These are phyloP conservation scores for Allium sativum DNA, from an alignment of 106 monocot species.

Conservation along the genomic window DNA sequence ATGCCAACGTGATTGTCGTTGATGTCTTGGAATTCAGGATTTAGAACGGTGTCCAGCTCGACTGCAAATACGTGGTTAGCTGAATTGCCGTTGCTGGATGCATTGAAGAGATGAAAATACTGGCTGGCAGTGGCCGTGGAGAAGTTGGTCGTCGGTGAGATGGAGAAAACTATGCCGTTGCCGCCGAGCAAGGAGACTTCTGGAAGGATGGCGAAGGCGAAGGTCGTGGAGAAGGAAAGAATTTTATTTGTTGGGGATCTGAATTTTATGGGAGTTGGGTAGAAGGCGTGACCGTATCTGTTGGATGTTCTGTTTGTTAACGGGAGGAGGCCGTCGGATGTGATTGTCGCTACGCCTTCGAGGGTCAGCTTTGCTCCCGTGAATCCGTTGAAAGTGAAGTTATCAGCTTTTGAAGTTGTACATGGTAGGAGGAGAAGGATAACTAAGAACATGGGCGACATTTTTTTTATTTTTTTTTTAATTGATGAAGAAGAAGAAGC, in stretches of 20 bases:
- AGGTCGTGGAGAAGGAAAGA: constrained; percentile 15
- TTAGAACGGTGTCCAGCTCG: constrained; percentile 52
- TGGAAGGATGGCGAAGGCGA: constrained; percentile 11
- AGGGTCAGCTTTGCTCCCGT: constrained; percentile 5
- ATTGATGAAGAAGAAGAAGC: no score
- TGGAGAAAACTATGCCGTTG: constrained; percentile 4
- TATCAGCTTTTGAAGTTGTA: background rate
- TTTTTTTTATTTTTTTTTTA: no score
- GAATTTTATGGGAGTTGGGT: constrained; percentile 10
- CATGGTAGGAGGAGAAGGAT: background rate
- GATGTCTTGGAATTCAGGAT: constrained; percentile 26
- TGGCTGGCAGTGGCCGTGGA: background rate
- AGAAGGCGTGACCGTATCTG: constrained; percentile 15
- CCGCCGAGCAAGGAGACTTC: background rate
- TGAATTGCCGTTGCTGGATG: constrained; percentile 6
- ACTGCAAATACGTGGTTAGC: constrained; percentile 35
- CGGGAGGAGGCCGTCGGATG: constrained; percentile 8
- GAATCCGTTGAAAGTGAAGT: constrained; percentile 13
- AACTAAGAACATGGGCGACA: background rate
- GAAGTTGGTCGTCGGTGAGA: constrained; percentile 5
- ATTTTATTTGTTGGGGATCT: constrained; percentile 3
- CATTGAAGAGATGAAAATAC: constrained; percentile 11
- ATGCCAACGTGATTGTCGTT: constrained; percentile 16
- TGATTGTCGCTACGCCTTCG: constrained; percentile 6
- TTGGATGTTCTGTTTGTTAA: constrained; percentile 13